Evolutionary conservation across 2,329 filamentous ascomycete species (phyloP).

Genomic region (Apiospora arundinis): DNA sequence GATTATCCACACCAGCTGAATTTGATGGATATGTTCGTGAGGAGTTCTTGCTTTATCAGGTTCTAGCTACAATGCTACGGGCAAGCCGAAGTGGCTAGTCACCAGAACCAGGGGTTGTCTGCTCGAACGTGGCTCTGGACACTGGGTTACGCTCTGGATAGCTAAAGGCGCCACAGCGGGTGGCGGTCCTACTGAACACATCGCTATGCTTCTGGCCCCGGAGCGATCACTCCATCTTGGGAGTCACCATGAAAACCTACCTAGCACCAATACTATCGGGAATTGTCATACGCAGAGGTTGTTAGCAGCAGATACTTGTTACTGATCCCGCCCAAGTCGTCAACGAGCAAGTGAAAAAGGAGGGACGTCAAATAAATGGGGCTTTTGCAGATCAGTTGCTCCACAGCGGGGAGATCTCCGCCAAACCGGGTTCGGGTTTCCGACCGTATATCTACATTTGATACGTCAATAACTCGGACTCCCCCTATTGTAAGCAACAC

Average conservation of each 20-base stretch:
- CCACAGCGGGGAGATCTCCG: neutral
- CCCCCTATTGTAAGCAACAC: neutral
- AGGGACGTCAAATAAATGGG: neutral
- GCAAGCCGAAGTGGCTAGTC: neutral
- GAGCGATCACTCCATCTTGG: neutral
- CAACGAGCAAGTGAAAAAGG: neutral
- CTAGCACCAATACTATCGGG: neutral
- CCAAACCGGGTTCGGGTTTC: neutral
- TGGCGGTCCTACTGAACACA: neutral
- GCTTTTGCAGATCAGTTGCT: neutral
- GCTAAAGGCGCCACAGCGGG: neutral
- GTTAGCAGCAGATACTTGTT: neutral
- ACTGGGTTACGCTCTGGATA: neutral
- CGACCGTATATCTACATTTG: neutral
- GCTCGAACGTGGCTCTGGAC: neutral
- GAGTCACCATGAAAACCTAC: neutral
- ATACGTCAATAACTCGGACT: neutral
- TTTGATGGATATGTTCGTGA: neutral
- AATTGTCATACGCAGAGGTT: neutral
- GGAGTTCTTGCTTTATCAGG: neutral
- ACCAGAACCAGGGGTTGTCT: conserved; percentile 1
- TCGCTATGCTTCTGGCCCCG: neutral
- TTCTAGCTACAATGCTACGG: neutral
- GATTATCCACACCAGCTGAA: neutral
- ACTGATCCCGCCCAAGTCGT: neutral